Evolutionary conservation across 208 protist genomes (phyloP).

Genomic region (Trypanosoma scelopori): DNA sequence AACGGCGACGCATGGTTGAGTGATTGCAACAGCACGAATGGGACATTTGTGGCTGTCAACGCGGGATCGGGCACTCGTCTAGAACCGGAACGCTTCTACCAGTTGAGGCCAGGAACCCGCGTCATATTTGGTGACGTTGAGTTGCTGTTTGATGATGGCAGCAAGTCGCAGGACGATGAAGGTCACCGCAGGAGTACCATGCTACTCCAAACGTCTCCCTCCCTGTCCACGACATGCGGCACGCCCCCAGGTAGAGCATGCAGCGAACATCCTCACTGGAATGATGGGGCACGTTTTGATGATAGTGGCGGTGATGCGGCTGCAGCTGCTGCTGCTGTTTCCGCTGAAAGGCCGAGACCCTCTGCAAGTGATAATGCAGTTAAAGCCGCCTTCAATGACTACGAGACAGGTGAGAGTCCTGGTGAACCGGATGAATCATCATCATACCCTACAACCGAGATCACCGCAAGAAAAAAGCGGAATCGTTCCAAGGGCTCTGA

Average conservation of each 20-base stretch:
- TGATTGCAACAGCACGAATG: constrained; percentile 88
- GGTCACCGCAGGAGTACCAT: not conserved
- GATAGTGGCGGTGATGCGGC: constrained; percentile 20
- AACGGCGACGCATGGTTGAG: constrained; percentile 86
- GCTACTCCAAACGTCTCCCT: not conserved
- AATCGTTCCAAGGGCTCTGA: not conserved
- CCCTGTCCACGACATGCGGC: not conserved
- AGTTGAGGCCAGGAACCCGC: constrained; percentile 58
- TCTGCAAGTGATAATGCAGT: not conserved
- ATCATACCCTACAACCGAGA: constrained; percentile 6
- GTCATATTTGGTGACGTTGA: constrained; percentile 84
- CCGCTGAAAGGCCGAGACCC: not conserved
- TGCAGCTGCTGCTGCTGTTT: constrained; percentile 1
- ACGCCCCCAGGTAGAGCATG: not conserved
- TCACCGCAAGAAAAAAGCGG: constrained; percentile 5
- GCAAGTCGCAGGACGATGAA: constrained; percentile 27
- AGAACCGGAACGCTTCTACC: constrained; percentile 73
- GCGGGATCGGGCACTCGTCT: constrained; percentile 59
- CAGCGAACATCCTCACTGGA: not conserved
- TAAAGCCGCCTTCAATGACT: not conserved
- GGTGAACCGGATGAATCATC: not conserved
- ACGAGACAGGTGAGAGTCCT: not conserved
- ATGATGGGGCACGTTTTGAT: not conserved
- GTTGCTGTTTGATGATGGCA: constrained; percentile 22
- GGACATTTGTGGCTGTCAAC: constrained; percentile 63